A percentile compares a stretch with the other conserved stretches of the same genome.
Conservation (phyloP, 2,329 filamentous ascomycete species). For the Verticillium klebahnii region DNA sequence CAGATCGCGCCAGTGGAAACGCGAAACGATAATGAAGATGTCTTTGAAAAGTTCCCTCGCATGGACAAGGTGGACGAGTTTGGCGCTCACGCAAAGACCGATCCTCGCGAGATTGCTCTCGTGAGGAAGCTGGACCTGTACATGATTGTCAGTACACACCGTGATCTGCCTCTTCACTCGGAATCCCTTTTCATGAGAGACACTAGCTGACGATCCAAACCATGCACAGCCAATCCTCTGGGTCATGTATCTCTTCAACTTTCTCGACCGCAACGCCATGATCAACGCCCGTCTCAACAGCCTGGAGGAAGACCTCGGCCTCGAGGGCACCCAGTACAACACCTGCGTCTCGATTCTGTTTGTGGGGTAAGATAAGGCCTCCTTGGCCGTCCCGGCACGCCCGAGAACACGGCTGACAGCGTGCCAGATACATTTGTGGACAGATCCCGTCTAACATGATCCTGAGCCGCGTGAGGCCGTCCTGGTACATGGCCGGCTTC, state of each 20-base stretch:
- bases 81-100: slow-evolving; percentile 32
- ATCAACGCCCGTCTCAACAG: slow-evolving; percentile 50
- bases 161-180: too few species aligned
- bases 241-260: slow-evolving; percentile 24
- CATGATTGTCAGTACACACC: slow-evolving; percentile 23
- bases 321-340: slow-evolving; percentile 33
- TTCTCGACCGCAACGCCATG: slow-evolving; percentile 48
- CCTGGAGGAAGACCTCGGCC: slow-evolving; percentile 44
- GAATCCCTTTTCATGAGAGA: slow-evolving; percentile 3
- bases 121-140: slow-evolving; percentile 31
- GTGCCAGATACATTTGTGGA: neutral
- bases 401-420: neutral
- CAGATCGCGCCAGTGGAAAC: neutral
- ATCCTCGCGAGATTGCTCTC: slow-evolving; percentile 31
- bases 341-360: slow-evolving; percentile 28
- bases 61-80: slow-evolving; percentile 25
- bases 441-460: slow-evolving; percentile 7
- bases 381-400: neutral
- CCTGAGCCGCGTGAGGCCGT: slow-evolving; percentile 5
- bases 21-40: neutral
- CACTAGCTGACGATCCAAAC: too few species aligned
- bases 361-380: slow-evolving; percentile 12
- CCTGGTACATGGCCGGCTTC: slow-evolving; percentile 8
- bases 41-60: slow-evolving; percentile 8
- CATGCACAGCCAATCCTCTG: slow-evolving; percentile 26